phyloP scores from a whole-genome alignment of 192 early-diverging fungal species.

The Coemansia sp. region DNA sequence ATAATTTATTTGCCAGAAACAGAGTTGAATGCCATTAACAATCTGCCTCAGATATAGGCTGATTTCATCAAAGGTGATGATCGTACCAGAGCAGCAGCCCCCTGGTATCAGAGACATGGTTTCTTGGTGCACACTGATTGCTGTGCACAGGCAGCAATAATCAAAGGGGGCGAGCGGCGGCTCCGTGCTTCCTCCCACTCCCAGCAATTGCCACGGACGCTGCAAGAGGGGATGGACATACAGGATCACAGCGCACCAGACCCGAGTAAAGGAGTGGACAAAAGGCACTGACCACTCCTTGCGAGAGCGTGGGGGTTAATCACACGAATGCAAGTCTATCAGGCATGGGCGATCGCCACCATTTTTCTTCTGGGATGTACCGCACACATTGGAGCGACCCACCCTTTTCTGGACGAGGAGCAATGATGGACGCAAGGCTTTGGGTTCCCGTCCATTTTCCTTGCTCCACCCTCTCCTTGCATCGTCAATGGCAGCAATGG shows the following conservation, averaged over 20 bases:
- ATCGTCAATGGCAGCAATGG: background rate
- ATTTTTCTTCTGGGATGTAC: background rate
- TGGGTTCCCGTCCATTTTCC: constrained; percentile 3
- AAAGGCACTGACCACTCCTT: background rate
- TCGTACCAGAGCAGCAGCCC: too few relatives aligned
- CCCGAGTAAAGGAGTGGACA: constrained; percentile 4
- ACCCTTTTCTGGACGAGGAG: background rate
- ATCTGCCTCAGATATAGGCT: background rate
- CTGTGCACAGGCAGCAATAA: background rate
- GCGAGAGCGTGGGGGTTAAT: background rate
- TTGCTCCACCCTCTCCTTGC: constrained; percentile 4
- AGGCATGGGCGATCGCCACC: constrained; percentile 1
- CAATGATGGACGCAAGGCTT: constrained; percentile 8
- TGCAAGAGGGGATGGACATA: background rate
- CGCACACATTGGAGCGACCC: background rate
- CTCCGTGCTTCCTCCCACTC: background rate
- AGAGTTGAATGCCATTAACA: background rate
- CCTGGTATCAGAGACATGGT: background rate
- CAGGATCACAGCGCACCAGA: background rate
- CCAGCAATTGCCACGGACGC: background rate
- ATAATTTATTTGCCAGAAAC: background rate
- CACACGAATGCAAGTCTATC: background rate
- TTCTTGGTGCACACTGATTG: background rate
- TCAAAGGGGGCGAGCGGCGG: background rate
- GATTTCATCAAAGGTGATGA: background rate